phyloP scores from a whole-genome alignment of 371 early-diverging fungal genomes.

The Nematocida sp. region DNA sequence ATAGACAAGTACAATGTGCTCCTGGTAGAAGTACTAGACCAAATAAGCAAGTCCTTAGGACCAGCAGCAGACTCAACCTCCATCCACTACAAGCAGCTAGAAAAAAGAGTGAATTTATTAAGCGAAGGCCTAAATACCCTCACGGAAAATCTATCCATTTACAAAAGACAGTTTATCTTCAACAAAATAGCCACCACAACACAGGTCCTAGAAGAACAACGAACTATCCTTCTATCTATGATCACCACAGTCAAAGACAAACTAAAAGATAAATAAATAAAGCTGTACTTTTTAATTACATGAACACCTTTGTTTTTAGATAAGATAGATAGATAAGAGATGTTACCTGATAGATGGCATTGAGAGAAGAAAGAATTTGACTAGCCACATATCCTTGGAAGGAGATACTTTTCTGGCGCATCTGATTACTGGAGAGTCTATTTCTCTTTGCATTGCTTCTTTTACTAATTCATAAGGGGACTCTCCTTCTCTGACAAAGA shows the following conservation, averaged over 20 bases:
- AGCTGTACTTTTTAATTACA: background rate
- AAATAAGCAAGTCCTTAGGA: constrained; percentile 5
- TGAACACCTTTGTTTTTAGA: background rate
- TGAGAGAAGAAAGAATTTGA: background rate
- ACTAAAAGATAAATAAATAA: constrained; percentile 14
- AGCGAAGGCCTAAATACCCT: constrained; percentile 35
- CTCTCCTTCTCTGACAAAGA: constrained; percentile 54
- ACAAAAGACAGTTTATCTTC: constrained; percentile 33
- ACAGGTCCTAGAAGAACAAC: constrained; percentile 31
- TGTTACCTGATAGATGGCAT: background rate
- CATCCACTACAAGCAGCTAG: constrained; percentile 31
- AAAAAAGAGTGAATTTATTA: constrained; percentile 14
- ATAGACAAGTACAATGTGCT: constrained; percentile 34
- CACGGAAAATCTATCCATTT: constrained; percentile 1
- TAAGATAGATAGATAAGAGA: background rate
- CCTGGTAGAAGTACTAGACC: constrained; percentile 41
- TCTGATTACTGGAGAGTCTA: constrained; percentile 15
- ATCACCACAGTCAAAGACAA: constrained; percentile 7
- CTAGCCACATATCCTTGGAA: constrained; percentile 60
- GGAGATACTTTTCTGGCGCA: constrained; percentile 63
- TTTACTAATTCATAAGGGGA: constrained; percentile 32
- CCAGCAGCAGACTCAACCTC: background rate
- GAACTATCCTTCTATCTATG: constrained; percentile 14
- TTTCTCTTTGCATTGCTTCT: background rate
- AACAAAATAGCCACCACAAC: background rate